Percentiles rank a stretch among this genome's conserved stretches.
phyloP scores from a whole-genome alignment of 2,329 filamentous ascomycete species.

The Beauveria australis region DNA sequence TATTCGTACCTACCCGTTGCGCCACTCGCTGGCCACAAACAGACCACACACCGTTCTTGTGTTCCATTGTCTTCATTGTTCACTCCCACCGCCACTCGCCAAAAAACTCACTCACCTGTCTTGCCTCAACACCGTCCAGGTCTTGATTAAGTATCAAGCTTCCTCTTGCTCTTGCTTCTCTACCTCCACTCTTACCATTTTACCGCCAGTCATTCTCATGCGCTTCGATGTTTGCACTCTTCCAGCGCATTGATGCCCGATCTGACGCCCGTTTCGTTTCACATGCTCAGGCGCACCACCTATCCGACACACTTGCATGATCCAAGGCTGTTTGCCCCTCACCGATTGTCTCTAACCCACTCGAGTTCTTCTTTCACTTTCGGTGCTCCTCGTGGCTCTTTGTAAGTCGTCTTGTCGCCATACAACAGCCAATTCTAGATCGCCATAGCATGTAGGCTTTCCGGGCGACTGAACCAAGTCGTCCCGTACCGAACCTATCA shows the following conservation, averaged over 20 bases:
- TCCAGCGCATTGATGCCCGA: not conserved
- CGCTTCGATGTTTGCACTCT: not conserved
- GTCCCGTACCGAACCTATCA: not conserved
- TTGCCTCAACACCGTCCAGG: not conserved
- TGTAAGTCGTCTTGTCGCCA: no score
- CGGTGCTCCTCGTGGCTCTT: not conserved
- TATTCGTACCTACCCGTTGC: no score
- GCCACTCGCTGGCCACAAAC: not conserved
- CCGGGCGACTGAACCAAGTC: not conserved
- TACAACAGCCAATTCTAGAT: not conserved
- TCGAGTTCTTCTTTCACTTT: not conserved
- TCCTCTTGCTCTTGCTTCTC: not conserved
- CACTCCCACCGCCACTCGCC: not conserved
- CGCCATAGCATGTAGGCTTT: not conserved
- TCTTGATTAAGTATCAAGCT: not conserved
- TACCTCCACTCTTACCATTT: not conserved
- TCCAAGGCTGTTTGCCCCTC: not conserved
- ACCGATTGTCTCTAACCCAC: not conserved
- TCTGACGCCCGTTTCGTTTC: constrained; percentile 10
- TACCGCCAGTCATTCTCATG: not conserved
- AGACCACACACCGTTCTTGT: not conserved
- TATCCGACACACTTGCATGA: not conserved
- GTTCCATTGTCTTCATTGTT: not conserved
- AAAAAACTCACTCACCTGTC: not conserved
- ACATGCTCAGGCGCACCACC: not conserved